Conservation (phyloP, 169 alveolate species). For the Cryptosporidium sp. region DNA sequence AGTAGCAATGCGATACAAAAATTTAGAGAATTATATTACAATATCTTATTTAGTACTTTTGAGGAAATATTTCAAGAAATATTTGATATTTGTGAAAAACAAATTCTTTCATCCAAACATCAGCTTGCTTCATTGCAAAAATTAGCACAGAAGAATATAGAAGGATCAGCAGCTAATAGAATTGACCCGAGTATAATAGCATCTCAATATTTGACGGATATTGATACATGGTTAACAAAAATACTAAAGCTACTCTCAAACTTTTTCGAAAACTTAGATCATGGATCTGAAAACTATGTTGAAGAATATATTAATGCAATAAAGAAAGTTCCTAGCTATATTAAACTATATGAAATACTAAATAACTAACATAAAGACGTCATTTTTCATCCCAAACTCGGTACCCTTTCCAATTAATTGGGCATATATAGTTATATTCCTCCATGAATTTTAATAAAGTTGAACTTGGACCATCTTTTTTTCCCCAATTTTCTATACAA, state of each 20-base stretch:
- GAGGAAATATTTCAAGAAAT: slow-evolving; percentile 1
- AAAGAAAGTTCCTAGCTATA: slow-evolving; percentile 10
- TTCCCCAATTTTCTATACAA: slow-evolving; percentile 38
- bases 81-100: slow-evolving; percentile 47
- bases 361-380: background rate
- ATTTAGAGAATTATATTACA: background rate
- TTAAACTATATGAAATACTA: slow-evolving; percentile 17
- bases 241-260: background rate
- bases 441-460: slow-evolving; percentile 84
- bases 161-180: slow-evolving; percentile 46
- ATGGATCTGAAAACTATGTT: background rate
- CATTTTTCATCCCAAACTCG: slow-evolving; percentile 78
- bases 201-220: slow-evolving; percentile 24
- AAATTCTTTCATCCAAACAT: slow-evolving; percentile 41
- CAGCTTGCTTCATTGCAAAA: slow-evolving; percentile 56
- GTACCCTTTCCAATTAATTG: slow-evolving; percentile 90
- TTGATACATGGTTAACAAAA: slow-evolving; percentile 25
- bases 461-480: slow-evolving; percentile 84
- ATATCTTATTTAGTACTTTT: background rate
- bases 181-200: slow-evolving; percentile 36
- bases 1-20: background rate
- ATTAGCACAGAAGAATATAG: slow-evolving; percentile 29
- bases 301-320: background rate
- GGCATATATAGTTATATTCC: slow-evolving; percentile 82
- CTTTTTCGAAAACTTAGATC: slow-evolving; percentile 4